Evolutionary conservation across 2,329 filamentous ascomycete species (phyloP).

Genomic region (Septoria petroselini): DNA sequence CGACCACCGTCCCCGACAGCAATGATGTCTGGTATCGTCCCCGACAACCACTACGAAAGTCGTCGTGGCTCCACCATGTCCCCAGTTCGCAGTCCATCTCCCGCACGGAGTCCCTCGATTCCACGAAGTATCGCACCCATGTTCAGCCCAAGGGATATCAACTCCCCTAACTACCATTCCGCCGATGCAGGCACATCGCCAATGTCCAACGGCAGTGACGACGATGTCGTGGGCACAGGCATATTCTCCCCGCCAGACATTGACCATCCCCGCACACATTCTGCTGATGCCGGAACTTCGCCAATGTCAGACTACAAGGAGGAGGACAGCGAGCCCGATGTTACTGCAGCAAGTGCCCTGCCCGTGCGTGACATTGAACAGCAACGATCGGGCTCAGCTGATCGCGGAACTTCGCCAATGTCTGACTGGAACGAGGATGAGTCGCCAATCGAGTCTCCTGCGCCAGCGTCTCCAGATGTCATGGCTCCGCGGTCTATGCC

Average conservation of each 20-base stretch:
- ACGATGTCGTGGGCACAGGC: constrained; percentile 6
- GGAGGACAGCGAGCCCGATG: constrained; percentile 8
- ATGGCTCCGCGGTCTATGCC: constrained; percentile 6
- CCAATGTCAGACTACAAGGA: constrained; percentile 12
- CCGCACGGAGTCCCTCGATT: constrained; percentile 5
- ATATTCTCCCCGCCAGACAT: constrained; percentile 8
- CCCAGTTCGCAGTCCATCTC: constrained; percentile 9
- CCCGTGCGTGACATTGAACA: constrained; percentile 11
- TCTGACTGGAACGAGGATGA: constrained; percentile 10
- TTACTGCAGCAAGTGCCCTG: constrained; percentile 2
- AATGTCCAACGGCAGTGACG: constrained; percentile 11
- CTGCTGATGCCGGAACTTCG: constrained; percentile 13
- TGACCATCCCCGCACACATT: constrained; percentile 8
- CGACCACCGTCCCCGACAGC: constrained; percentile 15
- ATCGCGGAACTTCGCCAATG: constrained; percentile 12
- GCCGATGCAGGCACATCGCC: constrained; percentile 13
- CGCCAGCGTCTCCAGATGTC: constrained; percentile 4
- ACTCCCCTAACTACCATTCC: constrained; percentile 5
- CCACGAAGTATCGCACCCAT: constrained; percentile 3
- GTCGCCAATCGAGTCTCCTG: constrained; percentile 4
- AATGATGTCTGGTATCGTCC: constrained; percentile 18
- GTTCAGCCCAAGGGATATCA: constrained; percentile 8
- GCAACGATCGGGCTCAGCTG: constrained; percentile 8
- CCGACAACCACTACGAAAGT: constrained; percentile 8
- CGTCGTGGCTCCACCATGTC: constrained; percentile 9